phyloP scores from a whole-genome alignment of 306 rosid genomes.

The Dryas drummondii region DNA sequence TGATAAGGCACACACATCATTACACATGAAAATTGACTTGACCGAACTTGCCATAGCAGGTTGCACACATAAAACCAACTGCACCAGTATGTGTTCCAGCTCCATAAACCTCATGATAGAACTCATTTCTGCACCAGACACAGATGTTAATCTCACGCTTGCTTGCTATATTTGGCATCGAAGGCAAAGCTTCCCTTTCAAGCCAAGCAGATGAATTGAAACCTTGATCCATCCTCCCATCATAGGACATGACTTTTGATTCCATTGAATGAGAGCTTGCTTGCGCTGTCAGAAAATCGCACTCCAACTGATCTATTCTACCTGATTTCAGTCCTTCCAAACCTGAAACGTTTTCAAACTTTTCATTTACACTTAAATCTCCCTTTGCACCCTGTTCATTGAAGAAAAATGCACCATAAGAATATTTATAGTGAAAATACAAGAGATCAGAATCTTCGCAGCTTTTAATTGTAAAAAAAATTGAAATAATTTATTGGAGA shows the following conservation, averaged over 20 bases:
- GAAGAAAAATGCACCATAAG: constrained; percentile 1
- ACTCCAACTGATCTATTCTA: constrained; percentile 15
- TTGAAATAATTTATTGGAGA: background rate
- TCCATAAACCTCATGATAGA: constrained; percentile 21
- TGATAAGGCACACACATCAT: too few species aligned
- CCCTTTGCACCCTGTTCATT: constrained; percentile 32
- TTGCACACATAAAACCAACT: constrained; percentile 37
- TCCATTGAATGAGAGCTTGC: constrained; percentile 22
- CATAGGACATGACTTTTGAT: constrained; percentile 24
- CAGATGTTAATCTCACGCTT: constrained; percentile 21
- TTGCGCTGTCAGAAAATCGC: constrained; percentile 21
- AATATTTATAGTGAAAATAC: background rate
- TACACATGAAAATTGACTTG: constrained; percentile 14
- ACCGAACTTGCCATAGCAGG: constrained; percentile 37
- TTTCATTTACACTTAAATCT: constrained; percentile 16
- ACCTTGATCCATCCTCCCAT: constrained; percentile 21
- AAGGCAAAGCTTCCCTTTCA: constrained; percentile 26
- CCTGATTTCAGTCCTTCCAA: constrained; percentile 24
- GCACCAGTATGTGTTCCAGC: constrained; percentile 30
- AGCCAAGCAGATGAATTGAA: constrained; percentile 29
- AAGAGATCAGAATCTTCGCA: constrained; percentile 5
- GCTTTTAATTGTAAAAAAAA: background rate
- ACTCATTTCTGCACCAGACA: constrained; percentile 38
- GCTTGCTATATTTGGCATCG: constrained; percentile 19
- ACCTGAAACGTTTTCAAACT: constrained; percentile 11